Evolutionary conservation across 2,329 filamentous ascomycete species (phyloP), one percentile per base, ranked within the genome.

Genomic region (Xylaria sp.): DNA sequence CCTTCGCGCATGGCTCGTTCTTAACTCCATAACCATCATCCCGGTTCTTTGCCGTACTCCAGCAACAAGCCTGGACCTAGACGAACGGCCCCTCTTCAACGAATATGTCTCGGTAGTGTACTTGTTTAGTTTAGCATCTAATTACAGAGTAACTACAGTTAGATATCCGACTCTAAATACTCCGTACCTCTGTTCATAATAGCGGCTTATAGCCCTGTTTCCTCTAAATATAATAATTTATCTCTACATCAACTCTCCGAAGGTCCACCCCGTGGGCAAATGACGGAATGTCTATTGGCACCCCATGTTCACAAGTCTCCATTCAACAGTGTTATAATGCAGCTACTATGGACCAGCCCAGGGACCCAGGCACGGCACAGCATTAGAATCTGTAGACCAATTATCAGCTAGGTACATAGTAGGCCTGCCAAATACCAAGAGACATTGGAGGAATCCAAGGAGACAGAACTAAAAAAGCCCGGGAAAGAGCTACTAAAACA

Each of bases 1-100:
- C 59, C 33, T 26, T 53, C 40, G 59, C 44, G 59, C 56, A 68
- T 65, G 65, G 65, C 59, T 66, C 63, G 59, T 56, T 44, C 20
- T 59, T 46, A 49, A 17, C 20, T 31, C 42, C 36, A 40, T 57
- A 26, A 20, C 26, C 46, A 23, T 23, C 56, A 64, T 70, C 63
- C 68, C 68, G 68, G 36, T 65, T 68, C 53, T 68, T 70, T 70
- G 59, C 46, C 68, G 68, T 68, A 23, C 26, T 63, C 36, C 20
- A 51, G 54, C 40, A 42, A 17, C 40, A 44, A 15, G 38, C 38
- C 17, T 38, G 15, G 33, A 31, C 20, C 57, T 54, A 53, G n/a
- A 11, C 42, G 33, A 58, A 44, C 20, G 5, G 51, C 40, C 56
- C 40, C 36, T 58, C 58, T 63, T 58, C 15, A 6, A 63, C 51